Conservation (phyloP, 2,329 filamentous ascomycete genomes). For the Cytospora mali region DNA sequence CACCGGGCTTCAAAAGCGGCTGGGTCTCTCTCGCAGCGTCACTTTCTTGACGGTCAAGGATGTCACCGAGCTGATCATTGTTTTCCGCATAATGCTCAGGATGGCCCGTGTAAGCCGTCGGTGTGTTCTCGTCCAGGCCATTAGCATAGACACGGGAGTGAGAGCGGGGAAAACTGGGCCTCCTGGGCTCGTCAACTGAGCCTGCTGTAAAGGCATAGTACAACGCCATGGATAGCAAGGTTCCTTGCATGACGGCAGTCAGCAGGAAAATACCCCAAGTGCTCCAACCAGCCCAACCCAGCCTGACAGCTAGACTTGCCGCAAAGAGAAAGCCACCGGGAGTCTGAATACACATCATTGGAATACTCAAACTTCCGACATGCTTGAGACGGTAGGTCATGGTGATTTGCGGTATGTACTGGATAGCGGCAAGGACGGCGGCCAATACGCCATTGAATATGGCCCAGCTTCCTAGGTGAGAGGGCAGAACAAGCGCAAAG, state of each 20-base stretch:
- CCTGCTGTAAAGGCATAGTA: constrained; percentile 64
- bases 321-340: constrained; percentile 91
- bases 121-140: constrained; percentile 54
- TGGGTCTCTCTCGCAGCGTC: constrained; percentile 54
- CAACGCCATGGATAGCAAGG: constrained; percentile 77
- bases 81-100: constrained; percentile 55
- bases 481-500: constrained; percentile 64
- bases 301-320: constrained; percentile 74
- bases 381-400: constrained; percentile 85
- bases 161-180: constrained; percentile 46
- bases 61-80: constrained; percentile 53
- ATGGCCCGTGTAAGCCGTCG: constrained; percentile 54
- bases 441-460: constrained; percentile 81
- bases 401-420: constrained; percentile 94
- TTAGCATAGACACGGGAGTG: constrained; percentile 44
- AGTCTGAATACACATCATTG: constrained; percentile 98
- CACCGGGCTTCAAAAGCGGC: constrained; percentile 52
- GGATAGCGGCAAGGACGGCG: constrained; percentile 76
- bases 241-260: constrained; percentile 83
- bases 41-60: constrained; percentile 53
- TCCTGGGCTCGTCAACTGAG: constrained; percentile 36
- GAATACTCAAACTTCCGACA: constrained; percentile 88
- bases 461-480: constrained; percentile 75
- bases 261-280: constrained; percentile 92
- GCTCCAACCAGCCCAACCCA: constrained; percentile 87